phyloP scores from a whole-genome alignment of 1,284 basidiomycete genomes.

The Puccinia novopanici region DNA sequence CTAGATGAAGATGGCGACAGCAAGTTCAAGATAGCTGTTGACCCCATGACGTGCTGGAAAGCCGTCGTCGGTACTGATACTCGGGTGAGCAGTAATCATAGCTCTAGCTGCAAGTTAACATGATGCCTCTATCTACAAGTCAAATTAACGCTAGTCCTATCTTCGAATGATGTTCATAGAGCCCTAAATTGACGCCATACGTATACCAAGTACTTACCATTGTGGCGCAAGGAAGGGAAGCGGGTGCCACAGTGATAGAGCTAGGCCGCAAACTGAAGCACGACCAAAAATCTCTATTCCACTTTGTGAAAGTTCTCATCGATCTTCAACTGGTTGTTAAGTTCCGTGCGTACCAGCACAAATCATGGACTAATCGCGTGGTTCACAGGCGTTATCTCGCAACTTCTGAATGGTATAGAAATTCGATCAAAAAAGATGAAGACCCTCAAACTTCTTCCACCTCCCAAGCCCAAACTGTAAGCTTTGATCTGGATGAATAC shows the following conservation, averaged over 20 bases:
- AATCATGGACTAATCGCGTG: constrained; percentile 56
- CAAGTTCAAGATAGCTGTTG: constrained; percentile 70
- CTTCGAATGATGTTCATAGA: constrained; percentile 61
- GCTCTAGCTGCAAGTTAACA: not conserved
- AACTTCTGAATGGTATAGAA: constrained; percentile 52
- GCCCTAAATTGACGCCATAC: constrained; percentile 74
- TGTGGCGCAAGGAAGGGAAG: constrained; percentile 74
- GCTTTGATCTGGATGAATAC: constrained; percentile 20
- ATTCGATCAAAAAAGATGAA: constrained; percentile 43
- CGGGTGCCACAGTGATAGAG: constrained; percentile 74
- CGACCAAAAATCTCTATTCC: constrained; percentile 85
- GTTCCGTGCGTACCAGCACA: constrained; percentile 54
- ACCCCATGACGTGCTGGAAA: constrained; percentile 71
- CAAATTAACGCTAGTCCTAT: constrained; percentile 27
- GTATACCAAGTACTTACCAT: constrained; percentile 83
- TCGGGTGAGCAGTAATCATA: constrained; percentile 63
- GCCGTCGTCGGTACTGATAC: constrained; percentile 81
- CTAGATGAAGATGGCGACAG: constrained; percentile 40
- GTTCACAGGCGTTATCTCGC: constrained; percentile 57
- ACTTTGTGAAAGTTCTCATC: constrained; percentile 73
- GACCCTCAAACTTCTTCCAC: constrained; percentile 51
- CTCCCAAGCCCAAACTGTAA: constrained; percentile 51
- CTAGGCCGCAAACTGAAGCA: constrained; percentile 77
- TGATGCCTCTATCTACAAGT: not conserved
- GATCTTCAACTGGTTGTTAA: constrained; percentile 68